Evolutionary conservation across 306 rosid species (phyloP).

Genomic region (Delonix regia): DNA sequence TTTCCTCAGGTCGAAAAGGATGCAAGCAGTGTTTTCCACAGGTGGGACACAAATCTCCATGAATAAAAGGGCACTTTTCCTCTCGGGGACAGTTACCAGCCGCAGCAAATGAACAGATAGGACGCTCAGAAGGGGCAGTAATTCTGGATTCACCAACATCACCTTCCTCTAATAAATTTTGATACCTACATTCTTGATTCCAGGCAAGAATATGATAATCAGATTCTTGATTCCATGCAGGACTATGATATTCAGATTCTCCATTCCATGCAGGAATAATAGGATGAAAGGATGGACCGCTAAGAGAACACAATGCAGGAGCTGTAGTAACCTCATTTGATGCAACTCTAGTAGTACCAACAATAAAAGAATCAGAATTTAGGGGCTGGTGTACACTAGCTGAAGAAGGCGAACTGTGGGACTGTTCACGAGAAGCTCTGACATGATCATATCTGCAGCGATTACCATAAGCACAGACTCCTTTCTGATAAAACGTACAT

Average conservation of each 20-base stretch:
- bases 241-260: not conserved
- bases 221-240: conserved; percentile 39
- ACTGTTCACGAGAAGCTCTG: conserved; percentile 61
- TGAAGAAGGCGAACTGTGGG: conserved; percentile 67
- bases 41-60: conserved; percentile 84
- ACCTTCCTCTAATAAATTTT: conserved; percentile 45
- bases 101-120: conserved; percentile 96
- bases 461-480: conserved; percentile 89
- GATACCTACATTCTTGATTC: conserved; percentile 43
- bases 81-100: conserved; percentile 94
- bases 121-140: conserved; percentile 58
- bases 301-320: conserved; percentile 53
- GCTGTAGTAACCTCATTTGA: conserved; percentile 47
- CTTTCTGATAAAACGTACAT: conserved; percentile 92
- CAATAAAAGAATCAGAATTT: conserved; percentile 50
- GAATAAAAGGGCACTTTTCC: conserved; percentile 84
- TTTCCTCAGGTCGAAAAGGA: conserved; percentile 84
- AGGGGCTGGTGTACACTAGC: conserved; percentile 42
- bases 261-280: conserved; percentile 29
- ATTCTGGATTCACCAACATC: conserved; percentile 49
- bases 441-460: conserved; percentile 97
- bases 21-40: conserved; percentile 93
- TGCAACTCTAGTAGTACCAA: conserved; percentile 39
- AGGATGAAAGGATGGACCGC: conserved; percentile 50
- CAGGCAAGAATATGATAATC: conserved; percentile 3